Base-by-base conservation (phyloP, 1,284 basidiomycete species). In the Naganishia cerealis region DNA sequence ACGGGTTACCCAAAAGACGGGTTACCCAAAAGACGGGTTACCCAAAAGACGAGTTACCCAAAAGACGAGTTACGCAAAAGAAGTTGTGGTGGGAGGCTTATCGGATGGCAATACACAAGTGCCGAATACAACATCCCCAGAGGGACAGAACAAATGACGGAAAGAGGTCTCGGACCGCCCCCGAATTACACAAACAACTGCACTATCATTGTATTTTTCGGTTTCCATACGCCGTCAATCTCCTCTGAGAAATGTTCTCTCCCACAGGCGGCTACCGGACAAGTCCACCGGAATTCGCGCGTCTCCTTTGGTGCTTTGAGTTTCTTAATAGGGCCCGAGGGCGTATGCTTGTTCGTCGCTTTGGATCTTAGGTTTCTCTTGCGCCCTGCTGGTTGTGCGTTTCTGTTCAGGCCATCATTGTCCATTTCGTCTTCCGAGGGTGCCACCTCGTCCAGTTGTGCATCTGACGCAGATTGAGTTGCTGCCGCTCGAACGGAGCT, bases 211-310 rank as follows among this genome's bases (percentile, higher is more conserved):
- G 26, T 43, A 10, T 52, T 40, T 50, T 63, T 61, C 12, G 68
- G 68, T 58, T 65, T 53, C 69, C 69, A 70, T 3, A 67, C 61
- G 29, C 69, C 69, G 10, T 66, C 69, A 24, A 61, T 57, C 40
- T 70, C 58, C 29, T 65, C 52, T n/a, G 66, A 67, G 18, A 36
- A 59, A 57, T 70, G 59, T n/a, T 40, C 54, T 52, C 15, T 54
- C 18, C 54, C 61, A 55, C 69, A 70, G 16, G 50, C 52, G 7
- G 46, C 48, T 1, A 70, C 66, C 10, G 69, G 69, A 65, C 69
- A 70, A 53, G 24, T 5, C 69, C 69, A 70, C n/a, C 26, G 46
- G 56, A 65, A 70, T 50, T 65, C 57, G n/a, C 61, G 61, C 50
- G 42, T 63, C 48, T 63, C 61, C 50, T 53, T 50, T 54, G 61